Evolutionary conservation across 2,329 filamentous ascomycete genomes (phyloP).

Genomic region (Aspergillus sp.): DNA sequence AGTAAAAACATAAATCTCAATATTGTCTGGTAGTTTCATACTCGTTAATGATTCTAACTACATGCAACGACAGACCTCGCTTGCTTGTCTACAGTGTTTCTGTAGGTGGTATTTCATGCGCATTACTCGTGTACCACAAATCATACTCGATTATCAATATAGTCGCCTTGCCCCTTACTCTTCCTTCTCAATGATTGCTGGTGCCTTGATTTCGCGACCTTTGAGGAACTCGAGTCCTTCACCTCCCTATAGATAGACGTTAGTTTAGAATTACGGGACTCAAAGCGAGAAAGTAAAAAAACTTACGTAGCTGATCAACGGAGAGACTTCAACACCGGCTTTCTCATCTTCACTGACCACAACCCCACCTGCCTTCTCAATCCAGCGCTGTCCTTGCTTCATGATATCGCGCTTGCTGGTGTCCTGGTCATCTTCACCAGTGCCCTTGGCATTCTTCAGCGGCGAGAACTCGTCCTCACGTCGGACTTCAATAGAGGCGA

Average conservation of each 20-base stretch:
- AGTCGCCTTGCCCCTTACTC: slow-evolving; percentile 21
- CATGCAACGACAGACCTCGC: no score
- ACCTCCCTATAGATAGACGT: slow-evolving; percentile 43
- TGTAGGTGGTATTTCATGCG: no score
- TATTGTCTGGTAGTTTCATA: no score
- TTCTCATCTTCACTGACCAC: slow-evolving; percentile 60
- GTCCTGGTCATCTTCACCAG: slow-evolving; percentile 87
- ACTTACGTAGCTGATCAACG: slow-evolving; percentile 92
- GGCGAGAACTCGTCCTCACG: slow-evolving; percentile 98
- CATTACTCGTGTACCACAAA: no score
- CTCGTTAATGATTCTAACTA: no score
- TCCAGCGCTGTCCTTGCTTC: slow-evolving; percentile 82
- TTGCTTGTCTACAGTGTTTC: no score
- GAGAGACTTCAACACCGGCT: slow-evolving; percentile 81
- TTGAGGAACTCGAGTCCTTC: slow-evolving; percentile 61
- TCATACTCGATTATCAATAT: no score
- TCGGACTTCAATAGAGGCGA: slow-evolving; percentile 92
- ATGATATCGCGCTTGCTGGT: slow-evolving; percentile 90
- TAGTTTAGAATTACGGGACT: background rate
- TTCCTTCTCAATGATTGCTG: slow-evolving; percentile 61
- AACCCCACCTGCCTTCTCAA: slow-evolving; percentile 69
- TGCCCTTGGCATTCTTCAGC: slow-evolving; percentile 83
- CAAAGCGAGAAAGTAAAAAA: background rate
- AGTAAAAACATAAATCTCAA: no score
- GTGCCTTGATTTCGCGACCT: slow-evolving; percentile 56